A percentile compares a stretch with the other conserved stretches of the same genome.
phyloP scores from a whole-genome alignment of 2,329 filamentous ascomycete genomes.

The Raffaelea arxii region DNA sequence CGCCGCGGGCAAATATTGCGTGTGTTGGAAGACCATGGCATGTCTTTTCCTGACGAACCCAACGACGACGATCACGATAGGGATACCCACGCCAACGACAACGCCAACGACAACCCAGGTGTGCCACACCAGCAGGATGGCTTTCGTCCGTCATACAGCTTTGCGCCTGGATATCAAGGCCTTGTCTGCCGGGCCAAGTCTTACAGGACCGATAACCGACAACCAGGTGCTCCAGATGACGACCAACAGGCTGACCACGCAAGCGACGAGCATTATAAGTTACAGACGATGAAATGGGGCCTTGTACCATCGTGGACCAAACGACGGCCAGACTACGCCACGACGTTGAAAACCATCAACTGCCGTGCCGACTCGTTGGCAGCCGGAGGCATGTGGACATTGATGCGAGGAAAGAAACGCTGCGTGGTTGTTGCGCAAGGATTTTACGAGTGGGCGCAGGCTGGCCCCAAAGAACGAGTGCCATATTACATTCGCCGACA shows the following conservation, averaged over 20 bases:
- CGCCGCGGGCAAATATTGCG: slow-evolving; percentile 66
- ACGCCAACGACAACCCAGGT: slow-evolving; percentile 30
- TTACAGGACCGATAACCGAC: background rate
- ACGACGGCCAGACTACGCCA: slow-evolving; percentile 65
- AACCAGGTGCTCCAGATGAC: background rate
- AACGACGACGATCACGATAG: slow-evolving; percentile 42
- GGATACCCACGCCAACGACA: slow-evolving; percentile 63
- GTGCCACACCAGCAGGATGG: slow-evolving; percentile 16
- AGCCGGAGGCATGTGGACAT: slow-evolving; percentile 73
- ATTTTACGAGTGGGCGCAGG: slow-evolving; percentile 94
- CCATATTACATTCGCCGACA: slow-evolving; percentile 77
- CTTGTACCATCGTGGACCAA: slow-evolving; percentile 92
- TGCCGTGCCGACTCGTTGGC: slow-evolving; percentile 82
- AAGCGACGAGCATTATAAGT: slow-evolving; percentile 50
- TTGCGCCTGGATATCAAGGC: slow-evolving; percentile 79
- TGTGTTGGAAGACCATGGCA: slow-evolving; percentile 55
- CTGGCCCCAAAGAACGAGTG: slow-evolving; percentile 63
- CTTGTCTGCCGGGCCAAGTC: slow-evolving; percentile 66
- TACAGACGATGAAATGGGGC: slow-evolving; percentile 95
- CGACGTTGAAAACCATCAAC: slow-evolving; percentile 84
- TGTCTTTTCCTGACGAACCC: slow-evolving; percentile 1
- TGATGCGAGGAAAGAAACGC: slow-evolving; percentile 81
- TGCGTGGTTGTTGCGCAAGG: slow-evolving; percentile 85
- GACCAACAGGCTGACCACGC: background rate
- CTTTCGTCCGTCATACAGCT: slow-evolving; percentile 76